phyloP scores from a whole-genome alignment of 306 rosid species.

The Carpinus fangiana region DNA sequence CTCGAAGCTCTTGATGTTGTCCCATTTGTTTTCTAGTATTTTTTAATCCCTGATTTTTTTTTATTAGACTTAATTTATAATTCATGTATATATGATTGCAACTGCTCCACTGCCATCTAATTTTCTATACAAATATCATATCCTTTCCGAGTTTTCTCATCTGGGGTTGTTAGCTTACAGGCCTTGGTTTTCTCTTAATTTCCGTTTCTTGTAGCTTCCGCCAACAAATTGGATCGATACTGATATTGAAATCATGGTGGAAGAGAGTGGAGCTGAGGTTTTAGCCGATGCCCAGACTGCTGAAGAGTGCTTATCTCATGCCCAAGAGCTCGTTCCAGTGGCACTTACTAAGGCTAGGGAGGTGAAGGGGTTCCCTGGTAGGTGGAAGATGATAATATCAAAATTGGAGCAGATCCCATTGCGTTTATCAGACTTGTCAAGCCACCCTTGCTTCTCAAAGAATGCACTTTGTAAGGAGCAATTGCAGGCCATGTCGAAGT shows the following conservation, averaged over 20 bases:
- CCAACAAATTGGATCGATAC: slow-evolving; percentile 26
- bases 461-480: slow-evolving; percentile 92
- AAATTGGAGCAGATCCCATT: slow-evolving; percentile 85
- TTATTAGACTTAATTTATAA: slow-evolving; percentile 44
- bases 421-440: slow-evolving; percentile 74
- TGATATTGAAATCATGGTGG: slow-evolving; percentile 61
- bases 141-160: slow-evolving; percentile 30
- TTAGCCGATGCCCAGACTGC: slow-evolving; percentile 37
- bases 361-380: slow-evolving; percentile 68
- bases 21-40: slow-evolving; percentile 30
- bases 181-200: slow-evolving; percentile 39
- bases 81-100: slow-evolving; percentile 51
- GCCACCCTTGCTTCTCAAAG: slow-evolving; percentile 95
- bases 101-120: slow-evolving; percentile 56
- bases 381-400: slow-evolving; percentile 84
- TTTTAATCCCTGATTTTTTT: slow-evolving; percentile 23
- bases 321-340: slow-evolving; percentile 70
- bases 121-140: slow-evolving; percentile 38
- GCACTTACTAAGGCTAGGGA: slow-evolving; percentile 68
- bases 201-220: slow-evolving; percentile 38
- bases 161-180: slow-evolving; percentile 35
- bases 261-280: slow-evolving; percentile 39
- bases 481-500: slow-evolving; percentile 72
- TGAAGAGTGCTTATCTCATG: slow-evolving; percentile 66
- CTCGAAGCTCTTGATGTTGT: slow-evolving; percentile 60